Base-by-base conservation (phyloP, 441 rosid species). In the Pelargonium citronellum region DNA sequence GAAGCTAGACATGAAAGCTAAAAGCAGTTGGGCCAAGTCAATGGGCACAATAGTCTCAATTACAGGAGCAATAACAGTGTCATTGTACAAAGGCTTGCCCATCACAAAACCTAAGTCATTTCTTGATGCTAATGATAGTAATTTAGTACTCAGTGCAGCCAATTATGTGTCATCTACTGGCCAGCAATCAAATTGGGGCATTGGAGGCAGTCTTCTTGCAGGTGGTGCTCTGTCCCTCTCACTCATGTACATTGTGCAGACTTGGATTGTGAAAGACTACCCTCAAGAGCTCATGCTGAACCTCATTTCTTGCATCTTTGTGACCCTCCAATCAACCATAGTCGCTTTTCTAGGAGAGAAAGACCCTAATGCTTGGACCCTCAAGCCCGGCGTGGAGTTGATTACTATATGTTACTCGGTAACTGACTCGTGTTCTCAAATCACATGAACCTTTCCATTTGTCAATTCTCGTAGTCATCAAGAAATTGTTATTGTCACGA, bases 1-100 rank as follows among this genome's bases (percentile, higher is more conserved):
- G 44, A 80, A 66, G 43, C 22, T 78, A 43, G 79, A 72, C 47
- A 46, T 67, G 57, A 75, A 72, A 64, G 67, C 66, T 43, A 39
- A n/a, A 46, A 79, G 84, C 70, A 72, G 78, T 58, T 72, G 55
- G 5, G 84, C 86, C 44, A 83, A 83, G 68, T 69, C 72, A 7
- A 10, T 78, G 0, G 86, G 86, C 51, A 74, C 82, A 4, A n/a
- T 80, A 44, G 71, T 68, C 5, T 76, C 77, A 0, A 76, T 83
- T 6, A 44, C 67, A 16, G 84, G 86, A 17, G 84, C 82, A 2
- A 66, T 78, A 16, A 47, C 74, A 12, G 79, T 79, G 39, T 74
- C 86, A 16, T 53, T 68, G 5, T 83, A 80, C 79, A 74, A 78
- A 64, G 86, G 83, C 17, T 63, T 51, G 1, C 68, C 78, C 7